Conservation (phyloP, 2,329 filamentous ascomycete genomes). For the Zarea fungicola region DNA sequence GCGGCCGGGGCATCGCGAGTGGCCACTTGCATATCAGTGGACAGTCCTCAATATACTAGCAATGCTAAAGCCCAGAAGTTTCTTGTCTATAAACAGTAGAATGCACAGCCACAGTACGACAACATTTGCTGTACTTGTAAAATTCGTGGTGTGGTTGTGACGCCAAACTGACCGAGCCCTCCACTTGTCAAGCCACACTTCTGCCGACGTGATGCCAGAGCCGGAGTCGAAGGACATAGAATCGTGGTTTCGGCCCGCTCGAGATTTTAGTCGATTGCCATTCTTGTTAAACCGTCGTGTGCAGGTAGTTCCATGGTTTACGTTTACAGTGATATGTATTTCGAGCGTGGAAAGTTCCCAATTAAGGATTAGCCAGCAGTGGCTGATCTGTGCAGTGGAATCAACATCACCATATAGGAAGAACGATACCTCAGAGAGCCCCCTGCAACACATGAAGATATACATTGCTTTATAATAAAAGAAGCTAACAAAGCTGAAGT, state of each 20-base stretch:
- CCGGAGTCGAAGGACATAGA: too few species aligned
- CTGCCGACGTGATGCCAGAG: conserved; percentile 9
- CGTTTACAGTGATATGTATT: too few species aligned
- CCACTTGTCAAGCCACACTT: conserved; percentile 10
- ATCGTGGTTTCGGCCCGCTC: too few species aligned
- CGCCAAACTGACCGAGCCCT: not conserved
- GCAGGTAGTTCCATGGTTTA: too few species aligned
- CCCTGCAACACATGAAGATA: not conserved
- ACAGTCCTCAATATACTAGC: too few species aligned
- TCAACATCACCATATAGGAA: not conserved
- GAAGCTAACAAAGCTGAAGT: not conserved
- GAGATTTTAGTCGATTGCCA: too few species aligned
- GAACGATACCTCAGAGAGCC: not conserved
- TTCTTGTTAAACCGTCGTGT: too few species aligned
- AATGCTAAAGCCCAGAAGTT: too few species aligned
- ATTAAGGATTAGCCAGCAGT: too few species aligned
- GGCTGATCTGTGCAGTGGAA: not conserved
- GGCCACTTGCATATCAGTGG: too few species aligned
- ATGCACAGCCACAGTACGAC: not conserved
- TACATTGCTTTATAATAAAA: not conserved
- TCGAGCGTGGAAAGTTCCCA: too few species aligned
- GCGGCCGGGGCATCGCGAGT: too few species aligned
- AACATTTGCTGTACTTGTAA: not conserved
- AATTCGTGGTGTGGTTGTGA: not conserved
- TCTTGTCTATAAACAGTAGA: not conserved